A percentile compares a stretch with the other conserved stretches of the same genome.
Conservation (phyloP, 805 yeast species). For the Saturnispora hagleri region DNA sequence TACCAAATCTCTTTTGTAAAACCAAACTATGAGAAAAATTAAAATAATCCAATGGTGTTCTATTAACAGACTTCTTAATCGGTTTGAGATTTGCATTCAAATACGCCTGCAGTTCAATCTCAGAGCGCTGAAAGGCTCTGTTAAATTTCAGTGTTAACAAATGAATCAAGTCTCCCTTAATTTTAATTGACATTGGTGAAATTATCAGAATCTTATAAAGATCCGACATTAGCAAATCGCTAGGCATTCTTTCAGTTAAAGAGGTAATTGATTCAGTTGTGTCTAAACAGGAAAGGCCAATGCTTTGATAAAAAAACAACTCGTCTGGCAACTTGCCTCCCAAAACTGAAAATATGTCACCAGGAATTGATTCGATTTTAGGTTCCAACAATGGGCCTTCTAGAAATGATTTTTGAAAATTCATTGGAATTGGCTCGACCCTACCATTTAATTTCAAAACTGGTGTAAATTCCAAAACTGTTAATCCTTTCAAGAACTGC, state of each 20-base stretch:
- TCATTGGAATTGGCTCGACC: conserved; percentile 43
- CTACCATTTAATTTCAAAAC: conserved; percentile 60
- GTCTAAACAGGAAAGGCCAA: conserved; percentile 62
- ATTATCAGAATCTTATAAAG: conserved; percentile 50
- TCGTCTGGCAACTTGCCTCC: conserved; percentile 85
- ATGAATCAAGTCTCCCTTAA: conserved; percentile 55
- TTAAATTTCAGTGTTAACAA: conserved; percentile 63
- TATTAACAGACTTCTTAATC: neutral
- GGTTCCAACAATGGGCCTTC: conserved; percentile 9
- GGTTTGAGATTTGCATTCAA: conserved; percentile 17
- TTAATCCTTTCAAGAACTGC: conserved; percentile 53
- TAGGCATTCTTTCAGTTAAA: conserved; percentile 53
- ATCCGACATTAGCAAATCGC: conserved; percentile 49
- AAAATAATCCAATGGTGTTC: neutral
- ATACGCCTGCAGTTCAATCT: conserved; percentile 39
- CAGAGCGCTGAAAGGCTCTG: conserved; percentile 77
- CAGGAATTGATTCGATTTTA: conserved; percentile 43
- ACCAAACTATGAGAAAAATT: conserved; percentile 41
- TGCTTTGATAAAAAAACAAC: conserved; percentile 66
- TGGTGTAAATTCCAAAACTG: conserved; percentile 65
- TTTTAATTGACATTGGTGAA: conserved; percentile 34
- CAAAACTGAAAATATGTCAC: conserved; percentile 71
- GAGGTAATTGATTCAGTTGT: conserved; percentile 58
- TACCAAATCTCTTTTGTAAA: conserved; percentile 25
- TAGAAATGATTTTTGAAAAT: conserved; percentile 16